Base-by-base conservation (phyloP, 1,284 basidiomycete species). In the Tilletiopsis washingtonensis region DNA sequence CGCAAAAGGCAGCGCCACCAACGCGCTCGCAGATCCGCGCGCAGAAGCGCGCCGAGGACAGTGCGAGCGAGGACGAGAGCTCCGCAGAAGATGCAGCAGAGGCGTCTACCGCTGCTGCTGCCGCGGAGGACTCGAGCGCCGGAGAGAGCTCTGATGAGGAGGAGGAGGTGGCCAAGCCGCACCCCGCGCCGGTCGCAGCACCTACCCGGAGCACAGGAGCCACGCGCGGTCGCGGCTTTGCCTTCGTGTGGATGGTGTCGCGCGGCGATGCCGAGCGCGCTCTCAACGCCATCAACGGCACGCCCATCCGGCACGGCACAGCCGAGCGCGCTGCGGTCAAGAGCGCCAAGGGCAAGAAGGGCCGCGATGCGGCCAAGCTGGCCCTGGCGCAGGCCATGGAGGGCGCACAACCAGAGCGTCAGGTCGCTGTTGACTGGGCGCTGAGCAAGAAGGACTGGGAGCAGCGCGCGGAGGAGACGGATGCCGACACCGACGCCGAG, bases 371-470 rank as follows among this genome's bases (percentile, higher is more conserved):
- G 78, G 62, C 76, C 75, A 66, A 80, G 77, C 75, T 82, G 14
- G 57, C 57, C 2, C 53, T 70, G 6, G 59, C 65, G 26, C 45
- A 40, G 11, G 64, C 63, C 1, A 57, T 56, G 14, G 51, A 52
- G 11, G 12, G 38, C 15, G 64, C 69, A 0, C 66, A 69, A 27
- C 62, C 68, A 21, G 84, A 82, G 60, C 78, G 91, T 43, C 77
- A 82, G 15, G 86, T 96, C 21, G 90, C 91, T 4, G 93, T 98
- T 29, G 91, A 97, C 76, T 97, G 91, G 89, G 91, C 91, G 4
- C 75, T 97, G 67, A 88, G 88, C 71, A 94, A 97, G 76, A 85
- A 88, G 50, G 86, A 85, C 73, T 96, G 87, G 86, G 81, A 89
- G 71, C 82, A 86, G 52, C 69, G 67, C 24, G 74, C 73, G 67